Evolutionary conservation across 306 rosid genomes (phyloP), one percentile per base, ranked within the genome.

Genomic region (Styphnolobium japonicum): DNA sequence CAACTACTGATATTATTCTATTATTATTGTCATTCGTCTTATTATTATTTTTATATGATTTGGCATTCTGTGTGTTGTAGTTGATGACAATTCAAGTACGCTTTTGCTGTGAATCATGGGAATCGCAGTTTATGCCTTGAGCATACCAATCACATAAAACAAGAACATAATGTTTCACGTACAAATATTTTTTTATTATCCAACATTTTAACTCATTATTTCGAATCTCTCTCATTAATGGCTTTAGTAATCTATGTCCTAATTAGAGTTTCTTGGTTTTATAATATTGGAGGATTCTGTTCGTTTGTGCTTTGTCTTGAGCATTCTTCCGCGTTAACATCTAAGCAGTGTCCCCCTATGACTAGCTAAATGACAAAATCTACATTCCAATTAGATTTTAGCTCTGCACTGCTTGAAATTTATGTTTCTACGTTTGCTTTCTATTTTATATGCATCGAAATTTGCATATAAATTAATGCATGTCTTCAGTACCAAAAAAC

Each of bases 131-230:
- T 77, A 81, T 72, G 82, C 87, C 87, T 89, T 81, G 87, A 80
- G 87, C 84, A 86, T 81, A 52, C 83, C 85, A 72, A 88, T 81
- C 86, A 80, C 92, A 81, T 75, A 78, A 81, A 85, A 86, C 84
- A 85, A 71, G 62, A 76, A 73, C 60, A 63, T 80, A 58, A 75
- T 73, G 85, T 90, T 84, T 83, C 80, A 78, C 85, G 81, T 74
- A 84, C 68, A 37, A n/a, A 5, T 57, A 74, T 36, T 81, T 43
- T 43, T 64, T 63, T 81, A 4, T 43, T 14, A 43, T 63, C 52
- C 62, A 14, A 39, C 70, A 18, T 63, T 33, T 49, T 76, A 34
- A 12, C 9, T 46, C n/a, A 18, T 29, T 18, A 21, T 62, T 45
- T 45, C 0, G 45, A 49, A 71, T 72, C 43, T 51, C 75, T 40